These are phyloP conservation scores for Mycena amicta DNA, from an alignment of 768 basidiomycete species.

Conservation along the genomic window DNA sequence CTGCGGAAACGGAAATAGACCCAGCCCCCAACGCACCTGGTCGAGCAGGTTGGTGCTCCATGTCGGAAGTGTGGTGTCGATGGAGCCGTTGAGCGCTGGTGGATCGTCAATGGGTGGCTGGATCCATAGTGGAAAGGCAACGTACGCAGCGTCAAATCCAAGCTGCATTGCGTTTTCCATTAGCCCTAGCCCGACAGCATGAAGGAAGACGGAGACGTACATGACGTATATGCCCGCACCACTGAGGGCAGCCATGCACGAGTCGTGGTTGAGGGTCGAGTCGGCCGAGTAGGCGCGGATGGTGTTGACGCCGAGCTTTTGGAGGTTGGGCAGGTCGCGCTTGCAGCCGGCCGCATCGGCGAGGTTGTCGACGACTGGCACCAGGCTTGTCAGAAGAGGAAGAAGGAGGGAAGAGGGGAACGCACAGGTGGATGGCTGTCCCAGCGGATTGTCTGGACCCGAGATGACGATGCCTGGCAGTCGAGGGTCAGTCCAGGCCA, in stretches of 20 bases:
- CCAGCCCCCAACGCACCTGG: conserved; percentile 19
- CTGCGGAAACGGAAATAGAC: conserved; percentile 4
- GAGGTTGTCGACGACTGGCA: conserved; percentile 79
- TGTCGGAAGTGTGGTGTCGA: conserved; percentile 54
- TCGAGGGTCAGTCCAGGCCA: background rate
- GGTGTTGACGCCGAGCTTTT: conserved; percentile 76
- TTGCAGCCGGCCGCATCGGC: conserved; percentile 65
- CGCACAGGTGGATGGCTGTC: conserved; percentile 18
- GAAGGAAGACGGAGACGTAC: conserved; percentile 46
- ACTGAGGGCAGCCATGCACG: conserved; percentile 80
- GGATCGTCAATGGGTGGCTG: background rate
- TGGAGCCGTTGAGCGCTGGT: conserved; percentile 60
- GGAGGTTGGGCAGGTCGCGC: conserved; percentile 79
- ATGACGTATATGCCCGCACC: conserved; percentile 86
- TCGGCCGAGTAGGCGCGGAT: conserved; percentile 89
- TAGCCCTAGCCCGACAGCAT: no score
- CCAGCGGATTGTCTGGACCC: conserved; percentile 8
- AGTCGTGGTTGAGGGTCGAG: conserved; percentile 80
- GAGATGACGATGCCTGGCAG: conserved; percentile 3
- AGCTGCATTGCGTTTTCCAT: conserved; percentile 43
- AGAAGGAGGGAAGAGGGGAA: background rate
- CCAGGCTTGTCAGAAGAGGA: conserved; percentile 67
- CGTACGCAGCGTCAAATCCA: conserved; percentile 75
- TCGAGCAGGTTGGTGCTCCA: conserved; percentile 69
- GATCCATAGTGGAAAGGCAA: background rate